Percentiles rank a stretch among this genome's conserved stretches.
Evolutionary conservation across 768 basidiomycete species (phyloP).

Genomic region (Piloderma croceum): DNA sequence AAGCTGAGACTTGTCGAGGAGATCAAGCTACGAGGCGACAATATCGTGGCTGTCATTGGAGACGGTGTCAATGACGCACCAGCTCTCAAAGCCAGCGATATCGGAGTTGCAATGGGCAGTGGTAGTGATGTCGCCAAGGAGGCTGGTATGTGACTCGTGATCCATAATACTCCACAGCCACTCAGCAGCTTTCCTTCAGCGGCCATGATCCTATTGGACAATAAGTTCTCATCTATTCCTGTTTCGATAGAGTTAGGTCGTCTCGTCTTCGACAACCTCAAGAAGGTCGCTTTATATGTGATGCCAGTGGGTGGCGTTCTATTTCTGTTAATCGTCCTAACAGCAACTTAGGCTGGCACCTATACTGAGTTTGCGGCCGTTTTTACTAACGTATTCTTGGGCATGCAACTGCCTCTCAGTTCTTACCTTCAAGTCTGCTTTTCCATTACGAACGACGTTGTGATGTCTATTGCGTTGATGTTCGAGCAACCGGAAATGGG

Average conservation of each 20-base stretch:
- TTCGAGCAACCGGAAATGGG: constrained; percentile 49
- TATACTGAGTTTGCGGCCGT: constrained; percentile 58
- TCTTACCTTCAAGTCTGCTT: constrained; percentile 53
- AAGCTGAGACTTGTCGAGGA: constrained; percentile 53
- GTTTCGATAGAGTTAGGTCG: constrained; percentile 56
- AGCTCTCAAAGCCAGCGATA: constrained; percentile 50
- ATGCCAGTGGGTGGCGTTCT: constrained; percentile 31
- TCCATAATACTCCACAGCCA: constrained; percentile 1
- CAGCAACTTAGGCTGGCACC: constrained; percentile 36
- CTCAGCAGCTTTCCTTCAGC: constrained; percentile 16
- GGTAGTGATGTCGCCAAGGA: constrained; percentile 50
- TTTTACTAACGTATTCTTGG: constrained; percentile 49
- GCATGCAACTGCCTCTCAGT: constrained; percentile 53
- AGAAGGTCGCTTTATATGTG: constrained; percentile 46
- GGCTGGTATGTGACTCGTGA: constrained; percentile 37
- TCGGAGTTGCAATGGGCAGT: constrained; percentile 49
- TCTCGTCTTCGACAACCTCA: constrained; percentile 53
- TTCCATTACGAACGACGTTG: constrained; percentile 48
- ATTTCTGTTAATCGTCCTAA: neutral
- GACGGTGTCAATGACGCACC: constrained; percentile 59
- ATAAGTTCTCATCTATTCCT: constrained; percentile 54
- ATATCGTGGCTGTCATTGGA: constrained; percentile 48
- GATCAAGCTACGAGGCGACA: constrained; percentile 41
- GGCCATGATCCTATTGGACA: constrained; percentile 48
- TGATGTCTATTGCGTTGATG: constrained; percentile 46